phyloP scores from a whole-genome alignment of 2,329 filamentous ascomycete species.

The Aspergillus sp. region DNA sequence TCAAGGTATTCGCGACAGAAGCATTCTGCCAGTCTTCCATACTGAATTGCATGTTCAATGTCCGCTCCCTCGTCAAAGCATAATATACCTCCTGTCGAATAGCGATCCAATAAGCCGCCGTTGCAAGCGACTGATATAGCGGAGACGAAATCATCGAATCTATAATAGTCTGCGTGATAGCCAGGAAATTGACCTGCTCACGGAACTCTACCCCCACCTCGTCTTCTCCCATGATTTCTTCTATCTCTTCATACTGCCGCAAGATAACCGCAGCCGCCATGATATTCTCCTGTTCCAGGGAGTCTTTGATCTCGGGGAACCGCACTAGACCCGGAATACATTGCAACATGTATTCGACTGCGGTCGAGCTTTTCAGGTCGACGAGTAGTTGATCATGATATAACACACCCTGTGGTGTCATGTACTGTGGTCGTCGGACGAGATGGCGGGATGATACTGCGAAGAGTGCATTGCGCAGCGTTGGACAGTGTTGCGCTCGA shows the following conservation, averaged over 20 bases:
- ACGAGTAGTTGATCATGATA: constrained; percentile 12
- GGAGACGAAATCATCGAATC: constrained; percentile 15
- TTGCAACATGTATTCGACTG: constrained; percentile 17
- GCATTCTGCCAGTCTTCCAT: constrained; percentile 4
- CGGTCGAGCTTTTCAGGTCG: constrained; percentile 9
- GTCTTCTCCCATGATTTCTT: constrained; percentile 17
- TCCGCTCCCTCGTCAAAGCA: constrained; percentile 13
- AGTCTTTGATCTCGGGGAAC: constrained; percentile 12
- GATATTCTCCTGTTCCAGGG: constrained; percentile 15
- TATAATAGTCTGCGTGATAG: constrained; percentile 18
- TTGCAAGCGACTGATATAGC: constrained; percentile 11
- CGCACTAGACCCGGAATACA: constrained; percentile 15
- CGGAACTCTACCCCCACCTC: constrained; percentile 5
- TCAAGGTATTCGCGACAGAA: constrained; percentile 11
- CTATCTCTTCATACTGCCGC: constrained; percentile 21
- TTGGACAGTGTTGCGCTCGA: constrained; percentile 12
- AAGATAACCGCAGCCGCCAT: constrained; percentile 21
- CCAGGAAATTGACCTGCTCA: constrained; percentile 13
- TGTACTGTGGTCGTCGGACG: constrained; percentile 14
- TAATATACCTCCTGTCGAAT: constrained; percentile 21
- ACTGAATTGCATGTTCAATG: constrained; percentile 10
- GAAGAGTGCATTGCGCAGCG: constrained; percentile 17
- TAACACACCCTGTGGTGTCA: constrained; percentile 8
- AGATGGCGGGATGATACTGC: constrained; percentile 18
- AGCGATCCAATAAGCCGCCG: constrained; percentile 19